phyloP scores from a whole-genome alignment of 2,329 filamentous ascomycete species.

The Ascochyta viciae-villosae region DNA sequence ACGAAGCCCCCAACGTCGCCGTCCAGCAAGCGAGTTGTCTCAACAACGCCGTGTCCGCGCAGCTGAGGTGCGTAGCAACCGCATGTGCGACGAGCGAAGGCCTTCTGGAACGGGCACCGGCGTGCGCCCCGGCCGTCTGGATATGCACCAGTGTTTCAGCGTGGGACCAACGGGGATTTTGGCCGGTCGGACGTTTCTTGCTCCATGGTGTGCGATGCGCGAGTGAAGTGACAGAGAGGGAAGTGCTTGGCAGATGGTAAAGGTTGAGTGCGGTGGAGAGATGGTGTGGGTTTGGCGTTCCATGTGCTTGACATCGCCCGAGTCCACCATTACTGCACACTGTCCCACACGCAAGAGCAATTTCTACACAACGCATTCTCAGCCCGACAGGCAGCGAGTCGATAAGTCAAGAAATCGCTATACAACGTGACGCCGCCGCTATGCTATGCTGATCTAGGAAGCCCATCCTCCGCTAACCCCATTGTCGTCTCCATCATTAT shows the following conservation, averaged over 20 bases:
- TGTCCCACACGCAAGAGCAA: too few species aligned
- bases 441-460: constrained; percentile 12
- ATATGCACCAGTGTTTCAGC: constrained; percentile 21
- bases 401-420: constrained; percentile 3
- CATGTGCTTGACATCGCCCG: not conserved
- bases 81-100: constrained; percentile 8
- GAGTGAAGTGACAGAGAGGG: not conserved
- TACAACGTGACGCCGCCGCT: constrained; percentile 18
- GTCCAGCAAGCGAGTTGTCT: constrained; percentile 6
- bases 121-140: constrained; percentile 6
- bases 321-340: too few species aligned
- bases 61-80: constrained; percentile 9
- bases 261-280: not conserved
- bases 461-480: constrained; percentile 2
- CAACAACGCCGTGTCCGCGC: constrained; percentile 8
- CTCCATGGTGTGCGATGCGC: not conserved
- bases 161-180: constrained; percentile 3
- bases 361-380: not conserved
- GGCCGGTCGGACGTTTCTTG: constrained; percentile 1
- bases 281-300: not conserved
- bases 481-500: constrained; percentile 7
- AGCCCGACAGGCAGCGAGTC: constrained; percentile 3
- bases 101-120: constrained; percentile 14
- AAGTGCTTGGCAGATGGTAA: not conserved
- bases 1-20: constrained; percentile 17